Conservation (phyloP, 176 grass and related monocot species). For the Eremochloa ophiuroides region DNA sequence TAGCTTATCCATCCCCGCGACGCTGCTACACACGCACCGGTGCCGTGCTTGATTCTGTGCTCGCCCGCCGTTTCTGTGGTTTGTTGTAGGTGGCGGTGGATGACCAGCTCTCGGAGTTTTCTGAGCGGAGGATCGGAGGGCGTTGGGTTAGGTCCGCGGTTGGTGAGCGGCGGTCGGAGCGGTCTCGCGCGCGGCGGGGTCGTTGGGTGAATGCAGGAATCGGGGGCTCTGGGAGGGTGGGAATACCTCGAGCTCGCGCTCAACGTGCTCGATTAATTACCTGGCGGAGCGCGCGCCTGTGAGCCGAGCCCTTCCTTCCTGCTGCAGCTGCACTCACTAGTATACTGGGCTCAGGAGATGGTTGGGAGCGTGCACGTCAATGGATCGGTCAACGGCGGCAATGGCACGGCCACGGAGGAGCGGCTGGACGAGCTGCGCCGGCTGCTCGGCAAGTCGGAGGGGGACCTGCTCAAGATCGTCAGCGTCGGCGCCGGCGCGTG, state of each 20-base stretch:
- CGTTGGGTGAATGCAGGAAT: slow-evolving; percentile 15
- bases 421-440: slow-evolving; percentile 75
- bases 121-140: background rate
- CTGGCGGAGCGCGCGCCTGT: background rate
- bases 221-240: background rate
- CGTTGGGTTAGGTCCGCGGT: slow-evolving; percentile 17
- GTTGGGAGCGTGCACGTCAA: slow-evolving; percentile 67
- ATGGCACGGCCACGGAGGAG: slow-evolving; percentile 61
- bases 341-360: slow-evolving; percentile 36
- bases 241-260: slow-evolving; percentile 18
- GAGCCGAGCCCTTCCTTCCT: background rate
- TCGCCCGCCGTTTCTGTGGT: background rate
- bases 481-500: slow-evolving; percentile 89
- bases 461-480: slow-evolving; percentile 93
- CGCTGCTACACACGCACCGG: background rate
- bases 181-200: slow-evolving; percentile 18
- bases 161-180: slow-evolving; percentile 36
- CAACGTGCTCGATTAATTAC: slow-evolving; percentile 31
- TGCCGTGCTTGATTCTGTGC: background rate
- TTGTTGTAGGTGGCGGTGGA: slow-evolving; percentile 40
- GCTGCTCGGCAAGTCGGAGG: slow-evolving; percentile 77
- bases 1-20: background rate
- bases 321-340: too few relatives aligned
- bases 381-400: slow-evolving; percentile 41
- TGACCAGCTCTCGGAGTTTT: slow-evolving; percentile 26